Evolutionary conservation across 768 basidiomycete species (phyloP).

Genomic region (Russula emetica): DNA sequence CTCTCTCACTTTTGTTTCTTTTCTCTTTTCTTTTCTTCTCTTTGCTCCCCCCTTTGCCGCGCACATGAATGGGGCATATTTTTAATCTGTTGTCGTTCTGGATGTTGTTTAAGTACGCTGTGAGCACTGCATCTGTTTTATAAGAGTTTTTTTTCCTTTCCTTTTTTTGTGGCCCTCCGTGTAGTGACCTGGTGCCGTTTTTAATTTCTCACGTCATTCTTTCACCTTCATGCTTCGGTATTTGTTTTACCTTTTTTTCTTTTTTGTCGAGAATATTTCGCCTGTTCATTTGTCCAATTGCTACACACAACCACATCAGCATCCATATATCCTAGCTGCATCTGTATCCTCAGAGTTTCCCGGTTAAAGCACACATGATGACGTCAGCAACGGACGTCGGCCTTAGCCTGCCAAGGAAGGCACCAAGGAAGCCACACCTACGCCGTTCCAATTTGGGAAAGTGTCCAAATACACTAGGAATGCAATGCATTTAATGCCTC

Average conservation of each 20-base stretch:
- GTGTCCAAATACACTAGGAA: too few relatives aligned
- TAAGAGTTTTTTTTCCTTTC: not conserved
- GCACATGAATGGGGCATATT: constrained; percentile 1
- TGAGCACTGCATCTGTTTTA: constrained; percentile 20
- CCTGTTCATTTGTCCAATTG: constrained; percentile 15
- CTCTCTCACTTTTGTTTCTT: too few relatives aligned
- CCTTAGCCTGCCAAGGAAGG: too few relatives aligned
- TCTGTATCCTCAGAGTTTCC: constrained; percentile 20
- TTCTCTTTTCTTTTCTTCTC: not conserved
- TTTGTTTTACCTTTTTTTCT: too few relatives aligned
- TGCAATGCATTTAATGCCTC: too few relatives aligned
- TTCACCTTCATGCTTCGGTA: not conserved
- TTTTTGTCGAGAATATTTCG: constrained; percentile 1
- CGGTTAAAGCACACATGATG: not conserved
- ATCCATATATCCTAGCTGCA: constrained; percentile 30
- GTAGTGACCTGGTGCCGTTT: not conserved
- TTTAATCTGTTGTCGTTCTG: not conserved
- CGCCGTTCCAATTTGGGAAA: too few relatives aligned
- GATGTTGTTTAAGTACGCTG: constrained; percentile 28
- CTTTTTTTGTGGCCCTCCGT: not conserved
- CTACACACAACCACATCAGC: constrained; percentile 26
- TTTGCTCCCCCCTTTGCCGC: not conserved
- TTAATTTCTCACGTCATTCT: too few relatives aligned
- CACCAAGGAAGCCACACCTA: too few relatives aligned
- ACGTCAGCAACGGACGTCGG: too few relatives aligned